Evolutionary conservation across 345 rosid species (phyloP).

Genomic region (Eucalyptus victrix): DNA sequence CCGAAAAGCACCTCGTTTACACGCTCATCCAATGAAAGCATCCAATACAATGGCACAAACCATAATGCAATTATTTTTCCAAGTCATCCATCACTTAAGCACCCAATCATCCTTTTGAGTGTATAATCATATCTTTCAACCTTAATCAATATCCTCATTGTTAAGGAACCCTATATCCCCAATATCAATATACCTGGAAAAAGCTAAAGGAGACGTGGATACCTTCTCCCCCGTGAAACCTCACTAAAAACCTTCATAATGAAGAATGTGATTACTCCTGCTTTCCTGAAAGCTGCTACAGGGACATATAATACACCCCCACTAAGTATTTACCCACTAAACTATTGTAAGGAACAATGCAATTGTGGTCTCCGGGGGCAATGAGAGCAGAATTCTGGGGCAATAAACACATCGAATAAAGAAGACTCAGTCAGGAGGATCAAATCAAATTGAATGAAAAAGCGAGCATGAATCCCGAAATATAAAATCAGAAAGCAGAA

Average conservation of each 20-base stretch:
- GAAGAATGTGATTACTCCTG: neutral
- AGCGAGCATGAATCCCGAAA: neutral
- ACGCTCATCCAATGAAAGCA: neutral
- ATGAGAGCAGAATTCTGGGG: neutral
- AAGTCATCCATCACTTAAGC: neutral
- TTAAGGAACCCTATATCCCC: neutral
- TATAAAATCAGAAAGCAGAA: neutral
- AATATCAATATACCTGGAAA: neutral
- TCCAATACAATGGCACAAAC: neutral
- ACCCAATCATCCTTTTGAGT: neutral
- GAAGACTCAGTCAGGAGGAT: neutral
- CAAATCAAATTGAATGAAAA: neutral
- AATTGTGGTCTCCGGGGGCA: neutral
- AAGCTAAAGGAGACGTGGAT: neutral
- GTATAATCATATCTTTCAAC: neutral
- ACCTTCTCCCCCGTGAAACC: neutral
- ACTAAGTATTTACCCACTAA: neutral
- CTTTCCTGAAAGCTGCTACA: neutral
- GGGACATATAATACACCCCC: neutral
- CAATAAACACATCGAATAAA: neutral
- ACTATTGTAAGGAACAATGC: neutral
- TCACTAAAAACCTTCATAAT: neutral
- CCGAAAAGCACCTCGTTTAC: neutral
- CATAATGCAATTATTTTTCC: neutral
- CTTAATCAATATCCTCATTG: neutral